Percentiles rank a stretch among this genome's conserved stretches.
Evolutionary conservation across 2,329 filamentous ascomycete genomes (phyloP).

Genomic region (Rutstroemia sydowiana): DNA sequence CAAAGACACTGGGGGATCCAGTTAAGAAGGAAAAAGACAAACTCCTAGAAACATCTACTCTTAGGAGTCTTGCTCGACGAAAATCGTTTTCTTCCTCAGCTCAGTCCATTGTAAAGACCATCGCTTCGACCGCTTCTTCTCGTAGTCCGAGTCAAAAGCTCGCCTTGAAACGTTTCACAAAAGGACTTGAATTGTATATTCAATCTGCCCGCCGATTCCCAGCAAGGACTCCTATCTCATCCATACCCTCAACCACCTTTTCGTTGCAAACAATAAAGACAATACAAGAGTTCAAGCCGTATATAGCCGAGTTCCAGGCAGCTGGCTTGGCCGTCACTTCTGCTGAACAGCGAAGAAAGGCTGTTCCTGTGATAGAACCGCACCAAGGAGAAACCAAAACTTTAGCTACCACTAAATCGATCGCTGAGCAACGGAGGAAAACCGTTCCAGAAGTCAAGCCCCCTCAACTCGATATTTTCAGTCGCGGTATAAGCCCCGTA

Average conservation of each 20-base stretch:
- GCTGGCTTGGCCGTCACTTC: constrained; percentile 52
- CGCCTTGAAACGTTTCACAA: constrained; percentile 36
- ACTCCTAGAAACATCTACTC: constrained; percentile 2
- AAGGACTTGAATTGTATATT: constrained; percentile 37
- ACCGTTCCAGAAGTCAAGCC: constrained; percentile 7
- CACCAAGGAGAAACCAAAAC: too few species aligned
- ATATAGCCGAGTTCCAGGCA: constrained; percentile 43
- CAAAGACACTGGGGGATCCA: background rate
- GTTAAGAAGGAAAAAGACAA: background rate
- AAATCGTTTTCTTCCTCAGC: constrained; percentile 11
- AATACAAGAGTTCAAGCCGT: constrained; percentile 46
- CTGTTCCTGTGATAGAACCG: background rate
- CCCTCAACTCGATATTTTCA: background rate
- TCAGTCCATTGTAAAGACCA: constrained; percentile 16
- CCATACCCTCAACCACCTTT: constrained; percentile 30
- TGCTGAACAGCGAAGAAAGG: constrained; percentile 32
- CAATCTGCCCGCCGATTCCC: constrained; percentile 33
- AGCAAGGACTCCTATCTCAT: constrained; percentile 29
- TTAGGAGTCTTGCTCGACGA: constrained; percentile 1
- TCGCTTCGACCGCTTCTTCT: constrained; percentile 27
- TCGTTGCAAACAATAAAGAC: constrained; percentile 45
- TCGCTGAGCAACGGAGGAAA: background rate
- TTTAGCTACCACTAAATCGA: background rate
- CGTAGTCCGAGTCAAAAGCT: constrained; percentile 38
- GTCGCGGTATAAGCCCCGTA: background rate